Conservation (phyloP, 129 eudicot species). For the Artemisia tridentata region DNA sequence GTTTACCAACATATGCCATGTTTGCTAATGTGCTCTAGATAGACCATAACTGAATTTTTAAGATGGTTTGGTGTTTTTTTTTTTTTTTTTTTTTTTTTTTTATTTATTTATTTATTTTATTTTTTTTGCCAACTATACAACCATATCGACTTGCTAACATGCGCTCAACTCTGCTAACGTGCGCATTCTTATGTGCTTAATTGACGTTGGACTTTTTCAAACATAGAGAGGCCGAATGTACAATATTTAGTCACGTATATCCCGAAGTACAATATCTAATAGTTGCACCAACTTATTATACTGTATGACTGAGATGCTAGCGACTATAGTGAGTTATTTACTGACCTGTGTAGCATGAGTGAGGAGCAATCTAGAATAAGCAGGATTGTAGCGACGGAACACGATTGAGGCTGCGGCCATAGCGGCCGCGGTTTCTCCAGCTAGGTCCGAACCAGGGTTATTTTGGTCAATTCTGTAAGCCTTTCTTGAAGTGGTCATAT, state of each 20-base stretch:
- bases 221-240: neutral
- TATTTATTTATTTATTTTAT: too few relatives aligned
- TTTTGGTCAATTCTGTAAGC: slow-evolving; percentile 61
- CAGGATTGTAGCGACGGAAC: slow-evolving; percentile 59
- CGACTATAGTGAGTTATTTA: slow-evolving; percentile 8
- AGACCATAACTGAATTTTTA: neutral
- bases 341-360: slow-evolving; percentile 66
- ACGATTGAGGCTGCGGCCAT: slow-evolving; percentile 79
- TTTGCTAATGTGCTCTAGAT: slow-evolving; percentile 17
- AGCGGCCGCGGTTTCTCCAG: slow-evolving; percentile 89
- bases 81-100: neutral
- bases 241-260: neutral
- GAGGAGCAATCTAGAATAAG: slow-evolving; percentile 52
- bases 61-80: neutral
- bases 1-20: neutral
- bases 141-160: neutral
- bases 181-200: neutral
- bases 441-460: slow-evolving; percentile 79
- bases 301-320: neutral
- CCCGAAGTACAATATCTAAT: neutral
- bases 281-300: neutral
- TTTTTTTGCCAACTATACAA: neutral
- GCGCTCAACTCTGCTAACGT: slow-evolving; percentile 9
- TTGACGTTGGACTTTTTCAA: neutral
- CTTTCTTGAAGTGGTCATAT: slow-evolving; percentile 78